phyloP scores from a whole-genome alignment of 768 basidiomycete species.

The Amanita jacksonii region DNA sequence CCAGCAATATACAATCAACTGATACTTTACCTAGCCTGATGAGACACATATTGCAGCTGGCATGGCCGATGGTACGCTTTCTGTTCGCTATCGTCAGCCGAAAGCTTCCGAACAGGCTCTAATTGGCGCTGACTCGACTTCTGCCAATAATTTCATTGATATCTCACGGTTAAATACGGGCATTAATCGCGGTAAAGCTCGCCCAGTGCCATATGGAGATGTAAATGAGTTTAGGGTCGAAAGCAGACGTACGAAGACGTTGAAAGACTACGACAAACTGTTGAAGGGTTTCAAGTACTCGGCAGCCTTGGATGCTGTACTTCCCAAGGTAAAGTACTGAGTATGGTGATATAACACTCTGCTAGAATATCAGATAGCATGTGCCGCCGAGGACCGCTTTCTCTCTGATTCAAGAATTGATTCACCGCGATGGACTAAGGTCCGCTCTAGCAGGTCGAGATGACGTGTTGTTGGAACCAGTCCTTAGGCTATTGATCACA shows the following conservation, averaged over 20 bases:
- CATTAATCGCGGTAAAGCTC: slow-evolving; percentile 17
- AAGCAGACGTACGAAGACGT: slow-evolving; percentile 52
- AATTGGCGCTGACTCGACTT: slow-evolving; percentile 37
- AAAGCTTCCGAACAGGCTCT: slow-evolving; percentile 50
- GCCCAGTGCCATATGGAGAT: slow-evolving; percentile 36
- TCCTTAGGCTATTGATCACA: slow-evolving; percentile 79
- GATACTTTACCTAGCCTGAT: slow-evolving; percentile 55
- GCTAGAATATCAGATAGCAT: slow-evolving; percentile 36
- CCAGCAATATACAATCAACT: slow-evolving; percentile 8
- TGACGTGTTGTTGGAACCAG: slow-evolving; percentile 86
- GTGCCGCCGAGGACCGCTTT: slow-evolving; percentile 81
- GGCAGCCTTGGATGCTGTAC: slow-evolving; percentile 85
- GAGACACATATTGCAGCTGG: slow-evolving; percentile 95
- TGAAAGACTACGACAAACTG: slow-evolving; percentile 83
- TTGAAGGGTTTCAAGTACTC: slow-evolving; percentile 92
- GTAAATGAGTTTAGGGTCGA: slow-evolving; percentile 73
- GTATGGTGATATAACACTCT: background rate
- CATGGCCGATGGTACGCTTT: slow-evolving; percentile 98
- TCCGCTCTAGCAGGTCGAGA: slow-evolving; percentile 85
- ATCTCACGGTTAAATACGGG: slow-evolving; percentile 46
- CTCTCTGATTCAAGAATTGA: slow-evolving; percentile 85
- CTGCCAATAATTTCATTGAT: slow-evolving; percentile 61
- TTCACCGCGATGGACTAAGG: slow-evolving; percentile 83
- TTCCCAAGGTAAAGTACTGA: slow-evolving; percentile 55
- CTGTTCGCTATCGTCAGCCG: slow-evolving; percentile 81